Evolutionary conservation across 768 basidiomycete genomes (phyloP).

Genomic region (Tricholoma flavovirens): DNA sequence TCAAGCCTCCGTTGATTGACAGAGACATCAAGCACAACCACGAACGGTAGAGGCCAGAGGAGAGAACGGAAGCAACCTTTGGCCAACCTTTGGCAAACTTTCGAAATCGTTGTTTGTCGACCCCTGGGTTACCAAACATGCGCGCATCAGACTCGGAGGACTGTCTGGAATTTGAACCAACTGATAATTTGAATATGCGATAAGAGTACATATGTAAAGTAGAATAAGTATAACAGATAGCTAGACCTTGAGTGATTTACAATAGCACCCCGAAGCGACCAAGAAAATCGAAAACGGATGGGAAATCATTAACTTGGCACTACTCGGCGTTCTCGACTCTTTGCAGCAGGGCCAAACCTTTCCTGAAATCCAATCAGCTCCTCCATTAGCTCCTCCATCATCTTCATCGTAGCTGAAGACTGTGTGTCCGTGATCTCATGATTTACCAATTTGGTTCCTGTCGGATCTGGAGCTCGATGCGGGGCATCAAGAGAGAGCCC

Average conservation of each 20-base stretch:
- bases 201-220: not conserved
- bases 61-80: not conserved
- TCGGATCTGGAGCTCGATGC: not conserved
- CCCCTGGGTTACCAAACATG: conserved; percentile 1
- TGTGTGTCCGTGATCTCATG: conserved; percentile 11
- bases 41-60: not conserved
- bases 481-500: not conserved
- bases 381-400: conserved; percentile 90
- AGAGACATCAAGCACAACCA: conserved; percentile 8
- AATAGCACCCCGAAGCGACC: not conserved
- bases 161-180: no score
- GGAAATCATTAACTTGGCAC: not conserved
- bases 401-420: conserved; percentile 55
- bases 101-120: conserved; percentile 5
- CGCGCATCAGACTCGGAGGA: no score
- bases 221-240: not conserved
- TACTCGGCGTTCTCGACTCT: conserved; percentile 42
- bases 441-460: not conserved
- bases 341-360: conserved; percentile 59
- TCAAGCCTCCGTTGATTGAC: conserved; percentile 1
- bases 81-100: no score
- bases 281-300: conserved; percentile 1
- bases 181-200: not conserved
- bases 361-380: conserved; percentile 88
- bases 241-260: not conserved